A percentile compares a stretch with the other conserved stretches of the same genome.
Conservation (phyloP, 768 basidiomycete genomes). For the Austroboletus eburneus region DNA sequence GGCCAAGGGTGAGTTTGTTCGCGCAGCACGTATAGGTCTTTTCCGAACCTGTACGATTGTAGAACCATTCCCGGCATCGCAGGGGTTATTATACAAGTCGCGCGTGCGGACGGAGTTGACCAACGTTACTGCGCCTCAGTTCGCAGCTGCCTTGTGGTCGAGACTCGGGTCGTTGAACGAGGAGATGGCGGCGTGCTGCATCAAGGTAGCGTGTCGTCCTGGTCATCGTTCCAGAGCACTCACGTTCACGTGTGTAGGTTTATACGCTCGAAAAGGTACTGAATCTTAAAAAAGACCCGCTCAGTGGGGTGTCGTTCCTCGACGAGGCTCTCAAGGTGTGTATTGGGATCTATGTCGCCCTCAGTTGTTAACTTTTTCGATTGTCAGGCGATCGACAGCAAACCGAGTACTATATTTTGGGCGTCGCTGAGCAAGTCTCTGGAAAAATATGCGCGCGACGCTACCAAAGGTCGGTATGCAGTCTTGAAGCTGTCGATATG, state of each 20-base stretch:
- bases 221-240: not conserved
- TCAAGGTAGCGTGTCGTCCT: constrained; percentile 53
- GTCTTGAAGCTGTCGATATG: not conserved
- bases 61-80: constrained; percentile 24
- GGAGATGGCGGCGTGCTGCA: constrained; percentile 89
- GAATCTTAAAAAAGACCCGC: constrained; percentile 78
- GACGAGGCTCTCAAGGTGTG: constrained; percentile 91
- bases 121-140: constrained; percentile 81
- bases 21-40: not conserved
- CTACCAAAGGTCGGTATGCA: constrained; percentile 58
- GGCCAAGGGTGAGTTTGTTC: constrained; percentile 57
- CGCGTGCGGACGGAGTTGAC: constrained; percentile 90
- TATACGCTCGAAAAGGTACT: constrained; percentile 95
- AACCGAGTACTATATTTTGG: constrained; percentile 92
- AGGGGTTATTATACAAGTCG: constrained; percentile 68
- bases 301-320: constrained; percentile 72
- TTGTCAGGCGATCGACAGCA: constrained; percentile 78
- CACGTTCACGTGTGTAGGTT: constrained; percentile 46
- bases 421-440: constrained; percentile 71
- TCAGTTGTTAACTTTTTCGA: constrained; percentile 2
- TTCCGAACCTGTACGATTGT: not conserved
- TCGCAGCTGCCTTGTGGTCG: constrained; percentile 50
- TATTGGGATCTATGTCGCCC: not conserved
- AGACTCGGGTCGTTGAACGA: constrained; percentile 73
- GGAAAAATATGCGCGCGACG: constrained; percentile 79